Evolutionary conservation across 1,139 yeast genomes (phyloP), one percentile per base, ranked within the genome.

Genomic region (Kodamaea arcana): DNA sequence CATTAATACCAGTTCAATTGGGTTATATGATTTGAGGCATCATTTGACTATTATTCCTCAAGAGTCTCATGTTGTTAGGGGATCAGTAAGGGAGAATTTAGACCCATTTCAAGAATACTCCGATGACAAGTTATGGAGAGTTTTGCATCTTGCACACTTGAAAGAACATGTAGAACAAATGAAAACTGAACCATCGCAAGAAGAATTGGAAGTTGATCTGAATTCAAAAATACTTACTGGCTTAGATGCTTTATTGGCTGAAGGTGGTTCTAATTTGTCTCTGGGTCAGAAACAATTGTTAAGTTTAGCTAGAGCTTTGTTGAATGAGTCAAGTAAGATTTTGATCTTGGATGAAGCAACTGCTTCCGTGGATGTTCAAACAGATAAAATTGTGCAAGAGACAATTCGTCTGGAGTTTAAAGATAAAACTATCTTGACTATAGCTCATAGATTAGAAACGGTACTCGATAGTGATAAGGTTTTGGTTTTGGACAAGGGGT

Each of bases 41-140:
- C 52, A 54, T 20, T 50, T 58, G 37, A 55, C 54, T 32, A 58
- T 58, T 33, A 58, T 58, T 33, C 64, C 64, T 2, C 64, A 58
- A 37, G 64, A 58, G 37, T 54, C 59, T 0, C 60, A 56, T 32
- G 55, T 61, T 2, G 53, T 57, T 28, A 56, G 52, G 35, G 64
- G 62, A 2, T 46, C 60, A 0, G 58, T 58, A 4, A 46, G 62
- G 27, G 51, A 57, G 24, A 58, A 58, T 39, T 48, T 58, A 46
- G 63, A 58, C 39, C 63, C 63, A 4, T 56, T 57, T 32, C 45
- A 43, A 1, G 44, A 42, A 21, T 50, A 49, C 37, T 13, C 42
- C 3, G 63, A 58, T 32, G 61, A 52, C 3, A 41, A 45, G 32
- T 47, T 58, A 18, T 58, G 63, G 63, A 46, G 44, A 31, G 61